phyloP scores from a whole-genome alignment of 495 filamentous ascomycete genomes.

The Hypoxylon lienhwacheense region DNA sequence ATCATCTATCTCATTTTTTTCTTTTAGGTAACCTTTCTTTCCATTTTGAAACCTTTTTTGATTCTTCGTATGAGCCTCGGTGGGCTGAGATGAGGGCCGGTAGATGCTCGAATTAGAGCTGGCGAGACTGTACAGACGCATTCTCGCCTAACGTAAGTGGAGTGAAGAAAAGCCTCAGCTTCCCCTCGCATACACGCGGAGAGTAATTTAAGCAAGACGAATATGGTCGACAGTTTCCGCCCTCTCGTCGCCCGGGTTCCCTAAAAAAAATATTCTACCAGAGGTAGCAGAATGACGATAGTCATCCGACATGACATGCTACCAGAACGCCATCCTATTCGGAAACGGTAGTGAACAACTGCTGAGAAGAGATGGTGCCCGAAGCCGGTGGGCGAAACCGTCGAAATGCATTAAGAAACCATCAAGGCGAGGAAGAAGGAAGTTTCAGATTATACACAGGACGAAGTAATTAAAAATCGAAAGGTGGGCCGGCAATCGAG shows the following conservation, averaged over 20 bases:
- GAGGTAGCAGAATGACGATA: slow-evolving; percentile 1
- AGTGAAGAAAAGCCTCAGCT: background rate
- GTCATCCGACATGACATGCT: slow-evolving; percentile 30
- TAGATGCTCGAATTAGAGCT: slow-evolving; percentile 6
- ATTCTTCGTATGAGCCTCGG: slow-evolving; percentile 27
- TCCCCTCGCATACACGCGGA: background rate
- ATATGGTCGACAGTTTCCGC: background rate
- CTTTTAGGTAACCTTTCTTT: slow-evolving; percentile 8
- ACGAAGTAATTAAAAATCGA: slow-evolving; percentile 18
- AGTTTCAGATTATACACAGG: slow-evolving; percentile 32
- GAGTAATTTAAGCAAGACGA: background rate
- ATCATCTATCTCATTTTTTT: slow-evolving; percentile 20
- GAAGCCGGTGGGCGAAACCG: slow-evolving; percentile 12
- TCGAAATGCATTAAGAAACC: slow-evolving; percentile 38
- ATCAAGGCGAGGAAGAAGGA: slow-evolving; percentile 20
- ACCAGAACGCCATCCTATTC: slow-evolving; percentile 33
- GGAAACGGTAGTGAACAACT: slow-evolving; percentile 25
- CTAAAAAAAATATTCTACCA: slow-evolving; percentile 9
- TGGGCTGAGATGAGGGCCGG: background rate
- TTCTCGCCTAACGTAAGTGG: background rate
- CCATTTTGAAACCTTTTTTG: slow-evolving; percentile 5
- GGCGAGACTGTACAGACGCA: background rate
- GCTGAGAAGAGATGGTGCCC: slow-evolving; percentile 31
- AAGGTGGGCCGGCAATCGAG: slow-evolving; percentile 5
- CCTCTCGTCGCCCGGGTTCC: slow-evolving; percentile 3